Conservation (phyloP, 805 yeast genomes). For the Priceomyces castillae region DNA sequence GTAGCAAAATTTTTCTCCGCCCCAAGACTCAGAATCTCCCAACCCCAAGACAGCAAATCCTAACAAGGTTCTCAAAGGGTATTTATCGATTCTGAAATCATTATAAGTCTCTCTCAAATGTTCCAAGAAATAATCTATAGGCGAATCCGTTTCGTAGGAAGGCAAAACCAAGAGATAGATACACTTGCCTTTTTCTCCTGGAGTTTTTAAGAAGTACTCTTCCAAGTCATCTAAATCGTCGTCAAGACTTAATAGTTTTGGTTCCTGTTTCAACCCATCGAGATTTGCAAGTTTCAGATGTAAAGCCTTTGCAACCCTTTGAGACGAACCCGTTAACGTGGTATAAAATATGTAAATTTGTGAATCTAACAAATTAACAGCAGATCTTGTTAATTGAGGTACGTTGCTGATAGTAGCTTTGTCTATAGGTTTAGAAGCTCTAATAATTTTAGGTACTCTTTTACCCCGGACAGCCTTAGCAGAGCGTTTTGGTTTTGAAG, state of each 20-base stretch:
- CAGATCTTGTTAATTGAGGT: conserved; percentile 39
- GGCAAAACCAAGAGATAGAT: conserved; percentile 78
- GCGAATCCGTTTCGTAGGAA: conserved; percentile 90
- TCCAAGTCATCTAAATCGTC: conserved; percentile 82
- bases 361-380: conserved; percentile 46
- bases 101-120: conserved; percentile 75
- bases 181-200: conserved; percentile 30
- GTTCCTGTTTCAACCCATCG: conserved; percentile 31
- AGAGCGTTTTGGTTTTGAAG: conserved; percentile 4
- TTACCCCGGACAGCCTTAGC: conserved; percentile 17
- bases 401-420: conserved; percentile 13
- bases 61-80: conserved; percentile 62
- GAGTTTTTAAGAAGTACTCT: conserved; percentile 70
- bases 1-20: conserved; percentile 74
- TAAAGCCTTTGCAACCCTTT: conserved; percentile 60
- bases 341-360: conserved; percentile 74
- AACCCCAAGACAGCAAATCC: conserved; percentile 87
- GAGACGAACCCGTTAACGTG: conserved; percentile 80
- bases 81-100: conserved; percentile 83
- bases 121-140: conserved; percentile 83
- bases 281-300: conserved; percentile 32
- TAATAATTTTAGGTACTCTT: conserved; percentile 42
- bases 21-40: conserved; percentile 86
- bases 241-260: conserved; percentile 67
- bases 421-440: conserved; percentile 30